Evolutionary conservation across 441 rosid species (phyloP), one percentile per base, ranked within the genome.

Genomic region (Syzygium syzygioides): DNA sequence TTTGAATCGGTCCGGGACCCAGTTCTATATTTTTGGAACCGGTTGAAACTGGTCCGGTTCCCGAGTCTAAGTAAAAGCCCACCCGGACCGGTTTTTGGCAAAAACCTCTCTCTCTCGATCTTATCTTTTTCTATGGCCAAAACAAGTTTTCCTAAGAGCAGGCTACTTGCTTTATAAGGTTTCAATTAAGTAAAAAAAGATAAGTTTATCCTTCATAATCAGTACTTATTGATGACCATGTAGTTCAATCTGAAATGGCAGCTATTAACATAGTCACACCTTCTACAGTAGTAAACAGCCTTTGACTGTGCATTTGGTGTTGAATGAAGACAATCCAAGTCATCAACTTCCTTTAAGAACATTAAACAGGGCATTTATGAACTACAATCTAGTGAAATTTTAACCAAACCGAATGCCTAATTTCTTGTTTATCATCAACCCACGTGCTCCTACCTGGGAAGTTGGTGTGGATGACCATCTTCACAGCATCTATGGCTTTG

Each of bases 401-500:
- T 60, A 18, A 28, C 53, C 30, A 54, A 18, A 45, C 85, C 84
- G 88, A 13, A 66, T 5, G 48, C 32, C 45, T 50, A 57, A 18
- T 26, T 30, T 50, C 18, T 28, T 14, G 48, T 25, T 66, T 85
- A 55, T 68, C 87, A 85, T 68, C 95, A 94, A 95, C 88, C 41
- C 85, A 86, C 86, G 83, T 92, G 30, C 86, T 87, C 86, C 76
- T 90, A 62, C 94, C 93, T 5, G 93, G 91, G 53, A 92, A 87
- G 88, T 88, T 89, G 59, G 93, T 88, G 8, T 91, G 92, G 95
- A 88, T 87, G 91, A 88, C 90, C 30, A 66, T 92, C 32, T 52
- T 91, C 88, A 68, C 92, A 20, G 37, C 90, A 53, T 87, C 93
- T 20, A 64, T 87, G 62, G 91, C 87, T 76, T 87, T 92, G 91